phyloP scores from a whole-genome alignment of 257 asterid genomes.

The Forsythia viridissima region DNA sequence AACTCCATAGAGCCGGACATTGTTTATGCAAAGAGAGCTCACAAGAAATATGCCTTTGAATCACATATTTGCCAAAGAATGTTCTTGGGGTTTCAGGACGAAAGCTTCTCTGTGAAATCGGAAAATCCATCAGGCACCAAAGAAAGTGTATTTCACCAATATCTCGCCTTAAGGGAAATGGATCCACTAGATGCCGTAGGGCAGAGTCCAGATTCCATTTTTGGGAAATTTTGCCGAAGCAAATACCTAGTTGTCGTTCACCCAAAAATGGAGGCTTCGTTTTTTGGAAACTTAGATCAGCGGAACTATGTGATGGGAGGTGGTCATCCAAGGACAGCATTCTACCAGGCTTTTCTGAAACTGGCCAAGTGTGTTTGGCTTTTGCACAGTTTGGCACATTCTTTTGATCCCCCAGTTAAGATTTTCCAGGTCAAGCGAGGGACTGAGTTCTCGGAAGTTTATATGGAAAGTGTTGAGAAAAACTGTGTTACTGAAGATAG shows the following conservation, averaged over 20 bases:
- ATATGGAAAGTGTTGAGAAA: conserved; percentile 86
- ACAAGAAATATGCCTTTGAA: conserved; percentile 95
- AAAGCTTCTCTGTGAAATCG: conserved; percentile 52
- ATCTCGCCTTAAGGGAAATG: conserved; percentile 70
- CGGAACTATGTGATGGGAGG: conserved; percentile 67
- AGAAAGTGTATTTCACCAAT: conserved; percentile 63
- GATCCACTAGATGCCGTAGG: conserved; percentile 92
- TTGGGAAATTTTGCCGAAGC: conserved; percentile 76
- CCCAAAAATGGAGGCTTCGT: conserved; percentile 92
- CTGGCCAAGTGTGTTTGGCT: conserved; percentile 91
- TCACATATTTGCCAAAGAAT: conserved; percentile 92
- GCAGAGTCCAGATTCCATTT: conserved; percentile 66
- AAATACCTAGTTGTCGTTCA: conserved; percentile 77
- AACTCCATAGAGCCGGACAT: conserved; percentile 79
- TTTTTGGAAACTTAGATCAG: conserved; percentile 89
- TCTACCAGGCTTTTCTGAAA: conserved; percentile 93
- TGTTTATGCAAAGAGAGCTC: conserved; percentile 85
- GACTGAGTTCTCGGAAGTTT: conserved; percentile 83
- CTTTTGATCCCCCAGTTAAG: conserved; percentile 75
- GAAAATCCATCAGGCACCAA: conserved; percentile 40
- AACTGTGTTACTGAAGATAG: conserved; percentile 55
- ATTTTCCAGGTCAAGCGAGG: conserved; percentile 85
- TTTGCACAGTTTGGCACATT: conserved; percentile 79
- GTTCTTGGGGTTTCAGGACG: conserved; percentile 92
- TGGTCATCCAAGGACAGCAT: conserved; percentile 96